Evolutionary conservation across 169 alveolate species (phyloP), one percentile per base, ranked within the genome.

Genomic region (Plasmodium inui): DNA sequence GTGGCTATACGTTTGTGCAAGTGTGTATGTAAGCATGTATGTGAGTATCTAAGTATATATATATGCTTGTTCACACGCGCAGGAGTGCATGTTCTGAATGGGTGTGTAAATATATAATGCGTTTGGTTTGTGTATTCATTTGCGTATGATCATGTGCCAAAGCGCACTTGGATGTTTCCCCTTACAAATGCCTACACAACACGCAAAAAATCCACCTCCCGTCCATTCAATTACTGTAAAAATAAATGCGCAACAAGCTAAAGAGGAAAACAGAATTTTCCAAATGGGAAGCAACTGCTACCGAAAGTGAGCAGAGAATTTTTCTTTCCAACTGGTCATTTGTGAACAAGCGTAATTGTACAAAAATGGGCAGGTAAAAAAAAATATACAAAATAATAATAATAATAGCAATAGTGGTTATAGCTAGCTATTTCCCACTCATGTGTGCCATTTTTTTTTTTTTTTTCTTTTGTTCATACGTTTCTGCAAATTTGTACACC

Each of bases 281-380:
- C 78, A 67, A 26, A 41, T 41, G 53, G 12, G 53, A 41, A 73
- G 39, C 34, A 28, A 28, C 32, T 32, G 22, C 28, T 17, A 73
- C 6, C 26, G 55, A 79, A 79, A 12, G 55, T 34, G 26, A 79
- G 55, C 17, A 32, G 84, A 30, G 32, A 79, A 41, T 79, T 34
- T 32, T 39, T 17, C n/a, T 79, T 30, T 79, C 26, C 55, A 39
- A 19, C 55, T 22, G 26, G 44, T 79, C 26, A 34, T 79, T 32
- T 82, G 70, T 55, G 79, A 82, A 53, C 90, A 82, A 53, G 80
- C 22, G 39, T 57, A 82, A 82, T 53, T 80, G 34, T 55, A 53
- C 79, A 55, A 55, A 82, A 82, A 8, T 46, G 32, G 53, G 53
- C 53, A 80, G 30, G 39, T 1, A 80, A 41, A 82, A 82, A 82